Percentiles rank a stretch among this genome's conserved stretches.
Conservation (phyloP, 805 yeast genomes). For the Ogataea thermomethanolica region DNA sequence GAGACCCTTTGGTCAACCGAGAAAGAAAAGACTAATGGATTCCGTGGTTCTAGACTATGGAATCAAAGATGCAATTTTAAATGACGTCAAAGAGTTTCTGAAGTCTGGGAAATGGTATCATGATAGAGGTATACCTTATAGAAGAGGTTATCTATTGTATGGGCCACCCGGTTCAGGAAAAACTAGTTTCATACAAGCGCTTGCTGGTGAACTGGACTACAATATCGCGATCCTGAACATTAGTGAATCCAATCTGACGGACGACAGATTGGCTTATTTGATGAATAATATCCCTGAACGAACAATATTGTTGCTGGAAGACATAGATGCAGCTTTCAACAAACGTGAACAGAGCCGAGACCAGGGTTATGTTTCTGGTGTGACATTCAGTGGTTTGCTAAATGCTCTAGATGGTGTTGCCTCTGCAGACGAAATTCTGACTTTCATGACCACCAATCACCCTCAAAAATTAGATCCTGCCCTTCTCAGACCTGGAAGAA, state of each 20-base stretch:
- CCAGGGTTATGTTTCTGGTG: constrained; percentile 79
- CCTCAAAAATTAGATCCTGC: constrained; percentile 95
- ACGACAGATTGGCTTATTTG: constrained; percentile 88
- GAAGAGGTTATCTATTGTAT: constrained; percentile 88
- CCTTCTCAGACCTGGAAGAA: constrained; percentile 88
- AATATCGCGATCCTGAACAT: constrained; percentile 90
- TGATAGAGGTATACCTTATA: constrained; percentile 94
- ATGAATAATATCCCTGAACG: constrained; percentile 96
- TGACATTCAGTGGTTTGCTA: constrained; percentile 89
- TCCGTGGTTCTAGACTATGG: constrained; percentile 84
- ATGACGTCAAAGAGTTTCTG: constrained; percentile 79
- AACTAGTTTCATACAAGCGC: constrained; percentile 91
- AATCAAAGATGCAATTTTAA: constrained; percentile 58
- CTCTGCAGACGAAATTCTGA: constrained; percentile 92
- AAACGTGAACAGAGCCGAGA: constrained; percentile 74
- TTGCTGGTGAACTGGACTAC: constrained; percentile 95
- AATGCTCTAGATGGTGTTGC: constrained; percentile 98
- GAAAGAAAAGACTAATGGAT: constrained; percentile 77
- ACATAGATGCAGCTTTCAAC: constrained; percentile 93
- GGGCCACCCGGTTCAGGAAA: constrained; percentile 99
- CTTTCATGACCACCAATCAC: constrained; percentile 98
- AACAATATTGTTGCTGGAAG: constrained; percentile 81
- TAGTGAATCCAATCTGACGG: constrained; percentile 88
- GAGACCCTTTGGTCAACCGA: constrained; percentile 96
- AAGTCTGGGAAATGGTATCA: constrained; percentile 85